Conservation (phyloP, 2,329 filamentous ascomycete genomes). For the Elsinoe australis region DNA sequence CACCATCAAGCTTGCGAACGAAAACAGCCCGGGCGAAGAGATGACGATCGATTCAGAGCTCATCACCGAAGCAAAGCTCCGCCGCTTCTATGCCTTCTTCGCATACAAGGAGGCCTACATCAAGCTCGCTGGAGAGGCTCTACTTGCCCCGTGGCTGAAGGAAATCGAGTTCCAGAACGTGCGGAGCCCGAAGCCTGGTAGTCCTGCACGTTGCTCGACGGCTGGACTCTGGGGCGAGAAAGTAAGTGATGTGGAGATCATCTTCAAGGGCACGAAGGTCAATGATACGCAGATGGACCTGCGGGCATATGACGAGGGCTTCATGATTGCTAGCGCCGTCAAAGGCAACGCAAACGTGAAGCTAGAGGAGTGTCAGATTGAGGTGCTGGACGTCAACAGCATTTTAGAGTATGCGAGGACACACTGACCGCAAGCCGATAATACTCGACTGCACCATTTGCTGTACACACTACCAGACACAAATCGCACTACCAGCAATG, state of each 20-base stretch:
- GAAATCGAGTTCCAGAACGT: slow-evolving; percentile 63
- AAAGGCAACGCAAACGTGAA: slow-evolving; percentile 28
- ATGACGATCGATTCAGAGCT: slow-evolving; percentile 37
- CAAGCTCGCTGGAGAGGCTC: slow-evolving; percentile 72
- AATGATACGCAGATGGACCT: slow-evolving; percentile 51
- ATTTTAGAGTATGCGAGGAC: slow-evolving; percentile 11
- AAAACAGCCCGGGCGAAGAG: slow-evolving; percentile 25
- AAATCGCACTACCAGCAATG: background rate
- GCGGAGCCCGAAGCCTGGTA: slow-evolving; percentile 45
- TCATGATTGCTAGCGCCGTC: slow-evolving; percentile 51
- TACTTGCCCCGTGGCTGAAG: slow-evolving; percentile 64
- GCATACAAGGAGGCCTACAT: slow-evolving; percentile 74
- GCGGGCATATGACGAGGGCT: slow-evolving; percentile 51
- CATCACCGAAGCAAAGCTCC: slow-evolving; percentile 54
- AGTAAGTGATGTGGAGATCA: slow-evolving; percentile 44
- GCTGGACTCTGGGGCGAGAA: slow-evolving; percentile 41
- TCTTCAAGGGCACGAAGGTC: slow-evolving; percentile 41
- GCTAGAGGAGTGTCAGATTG: slow-evolving; percentile 10
- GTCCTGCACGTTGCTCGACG: slow-evolving; percentile 37
- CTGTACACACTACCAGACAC: background rate
- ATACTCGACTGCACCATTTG: background rate
- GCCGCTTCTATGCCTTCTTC: slow-evolving; percentile 70
- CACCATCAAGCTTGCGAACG: slow-evolving; percentile 29
- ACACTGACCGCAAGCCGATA: no score
- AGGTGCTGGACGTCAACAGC: slow-evolving; percentile 15